phyloP scores from a whole-genome alignment of 805 yeast genomes.

The Saturnispora gosingensis region DNA sequence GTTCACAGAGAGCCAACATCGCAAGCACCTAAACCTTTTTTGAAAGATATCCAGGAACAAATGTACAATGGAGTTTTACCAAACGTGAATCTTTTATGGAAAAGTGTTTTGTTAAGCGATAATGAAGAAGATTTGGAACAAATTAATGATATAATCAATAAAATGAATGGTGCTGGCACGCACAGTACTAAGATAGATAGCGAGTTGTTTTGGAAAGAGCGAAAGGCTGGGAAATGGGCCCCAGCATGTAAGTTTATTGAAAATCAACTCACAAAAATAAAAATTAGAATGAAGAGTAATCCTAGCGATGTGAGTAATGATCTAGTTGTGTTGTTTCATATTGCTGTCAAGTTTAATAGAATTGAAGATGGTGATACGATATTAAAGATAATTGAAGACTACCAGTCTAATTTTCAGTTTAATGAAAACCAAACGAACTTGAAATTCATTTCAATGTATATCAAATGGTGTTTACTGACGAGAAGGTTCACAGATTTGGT shows the following conservation, averaged over 20 bases:
- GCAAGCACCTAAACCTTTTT: conserved; percentile 10
- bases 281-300: neutral
- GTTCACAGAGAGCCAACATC: conserved; percentile 8
- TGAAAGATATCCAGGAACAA: conserved; percentile 18
- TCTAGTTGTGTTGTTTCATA: conserved; percentile 9
- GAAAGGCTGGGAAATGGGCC: conserved; percentile 10
- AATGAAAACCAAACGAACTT: conserved; percentile 8
- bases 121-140: conserved; percentile 12
- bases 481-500: conserved; percentile 9
- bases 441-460: conserved; percentile 11
- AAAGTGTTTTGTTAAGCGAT: conserved; percentile 11
- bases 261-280: conserved; percentile 2
- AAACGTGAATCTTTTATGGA: conserved; percentile 11
- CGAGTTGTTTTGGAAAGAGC: conserved; percentile 18
- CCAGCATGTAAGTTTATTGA: conserved; percentile 8
- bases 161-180: neutral
- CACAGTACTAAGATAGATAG: conserved; percentile 5
- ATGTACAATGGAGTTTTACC: conserved; percentile 22
- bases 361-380: conserved; percentile 2
- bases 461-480: conserved; percentile 10
- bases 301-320: conserved; percentile 5
- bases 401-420: conserved; percentile 3
- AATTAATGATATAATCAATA: conserved; percentile 10
- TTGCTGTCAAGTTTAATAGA: conserved; percentile 9
- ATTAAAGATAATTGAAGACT: neutral